phyloP scores from a whole-genome alignment of 2,329 filamentous ascomycete species.

The Hypoxylon sp. region DNA sequence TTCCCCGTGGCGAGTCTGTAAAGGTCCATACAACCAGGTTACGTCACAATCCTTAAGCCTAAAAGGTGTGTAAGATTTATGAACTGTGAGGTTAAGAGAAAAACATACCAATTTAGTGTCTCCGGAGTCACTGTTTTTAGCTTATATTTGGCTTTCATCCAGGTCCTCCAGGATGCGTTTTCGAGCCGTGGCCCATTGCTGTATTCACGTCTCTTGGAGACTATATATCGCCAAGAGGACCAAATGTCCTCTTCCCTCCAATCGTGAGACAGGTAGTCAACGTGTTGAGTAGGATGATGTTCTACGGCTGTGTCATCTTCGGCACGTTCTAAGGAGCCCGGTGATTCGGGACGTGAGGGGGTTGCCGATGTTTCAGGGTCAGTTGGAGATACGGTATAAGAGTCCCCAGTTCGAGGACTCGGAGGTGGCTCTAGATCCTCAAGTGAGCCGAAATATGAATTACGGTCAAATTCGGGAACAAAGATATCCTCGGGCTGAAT shows the following conservation, averaged over 20 bases:
- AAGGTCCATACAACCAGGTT: constrained; percentile 95
- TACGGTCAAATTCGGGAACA: constrained; percentile 63
- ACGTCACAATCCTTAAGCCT: constrained; percentile 98
- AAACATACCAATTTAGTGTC: constrained; percentile 88
- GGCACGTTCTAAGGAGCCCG: constrained; percentile 71
- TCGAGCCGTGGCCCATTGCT: constrained; percentile 86
- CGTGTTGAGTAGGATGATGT: constrained; percentile 84
- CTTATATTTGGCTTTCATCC: constrained; percentile 92
- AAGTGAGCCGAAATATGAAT: constrained; percentile 62
- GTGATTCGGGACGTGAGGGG: constrained; percentile 71
- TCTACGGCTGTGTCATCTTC: constrained; percentile 86
- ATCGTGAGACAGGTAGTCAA: constrained; percentile 94
- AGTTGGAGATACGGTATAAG: constrained; percentile 67
- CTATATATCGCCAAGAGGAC: constrained; percentile 96
- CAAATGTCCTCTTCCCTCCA: constrained; percentile 98
- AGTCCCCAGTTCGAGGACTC: constrained; percentile 65
- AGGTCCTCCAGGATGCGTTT: constrained; percentile 97
- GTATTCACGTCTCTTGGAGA: constrained; percentile 83
- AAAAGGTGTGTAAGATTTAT: constrained; percentile 51
- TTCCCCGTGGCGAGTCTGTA: constrained; percentile 79
- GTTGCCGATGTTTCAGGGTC: constrained; percentile 66
- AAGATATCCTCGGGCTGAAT: constrained; percentile 65
- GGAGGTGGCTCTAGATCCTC: constrained; percentile 67
- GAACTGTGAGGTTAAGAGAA: constrained; percentile 4
- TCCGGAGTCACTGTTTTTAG: constrained; percentile 91